phyloP scores from a whole-genome alignment of 169 alveolate genomes.

The Plasmodium gonderi region DNA sequence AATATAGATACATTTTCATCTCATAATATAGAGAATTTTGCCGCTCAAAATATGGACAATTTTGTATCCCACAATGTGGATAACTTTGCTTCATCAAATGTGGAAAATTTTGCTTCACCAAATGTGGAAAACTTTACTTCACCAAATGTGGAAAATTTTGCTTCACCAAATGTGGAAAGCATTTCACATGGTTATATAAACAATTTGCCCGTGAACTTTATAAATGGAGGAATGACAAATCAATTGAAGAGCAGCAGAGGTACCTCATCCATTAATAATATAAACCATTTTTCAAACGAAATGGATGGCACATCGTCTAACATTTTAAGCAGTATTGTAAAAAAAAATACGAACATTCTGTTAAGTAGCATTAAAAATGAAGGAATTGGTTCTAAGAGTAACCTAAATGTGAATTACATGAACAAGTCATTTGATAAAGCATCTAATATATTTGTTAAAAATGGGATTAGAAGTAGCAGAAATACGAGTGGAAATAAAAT shows the following conservation, averaged over 20 bases:
- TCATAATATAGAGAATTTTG: neutral
- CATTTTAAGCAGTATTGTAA: neutral
- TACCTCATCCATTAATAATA: neutral
- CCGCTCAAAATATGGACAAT: neutral
- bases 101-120: neutral
- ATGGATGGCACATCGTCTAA: neutral
- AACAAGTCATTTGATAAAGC: neutral
- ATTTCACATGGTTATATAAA: neutral
- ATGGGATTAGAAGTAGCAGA: neutral
- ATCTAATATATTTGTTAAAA: neutral
- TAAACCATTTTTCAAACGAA: neutral
- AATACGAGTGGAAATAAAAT: neutral
- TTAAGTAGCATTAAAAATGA: neutral
- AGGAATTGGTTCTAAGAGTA: neutral
- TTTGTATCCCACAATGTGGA: neutral
- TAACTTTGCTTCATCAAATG: neutral
- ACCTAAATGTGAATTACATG: neutral
- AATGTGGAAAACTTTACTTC: neutral
- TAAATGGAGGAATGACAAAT: conserved; percentile 3
- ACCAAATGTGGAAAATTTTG: neutral
- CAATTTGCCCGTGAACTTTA: neutral
- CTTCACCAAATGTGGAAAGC: neutral
- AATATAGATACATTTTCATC: neutral
- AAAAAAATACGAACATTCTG: neutral
- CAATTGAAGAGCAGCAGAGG: neutral